Evolutionary conservation across 208 protist species (phyloP).

Genomic region (Acanthamoeba castellanii): DNA sequence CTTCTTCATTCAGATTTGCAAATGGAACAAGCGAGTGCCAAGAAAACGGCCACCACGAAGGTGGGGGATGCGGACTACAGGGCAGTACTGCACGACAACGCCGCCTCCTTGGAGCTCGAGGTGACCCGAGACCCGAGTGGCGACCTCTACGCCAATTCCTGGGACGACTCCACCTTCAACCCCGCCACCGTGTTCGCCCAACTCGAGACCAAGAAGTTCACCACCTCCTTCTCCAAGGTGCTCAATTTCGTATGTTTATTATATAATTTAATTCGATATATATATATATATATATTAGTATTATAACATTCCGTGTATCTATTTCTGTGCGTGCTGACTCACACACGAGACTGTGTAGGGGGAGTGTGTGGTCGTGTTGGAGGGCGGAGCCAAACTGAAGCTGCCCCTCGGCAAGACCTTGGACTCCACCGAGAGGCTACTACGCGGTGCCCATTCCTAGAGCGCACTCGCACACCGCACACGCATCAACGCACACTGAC

Average conservation of each 20-base stretch:
- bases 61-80: neutral
- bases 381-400: neutral
- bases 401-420: neutral
- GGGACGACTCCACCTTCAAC: neutral
- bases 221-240: neutral
- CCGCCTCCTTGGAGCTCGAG: neutral
- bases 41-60: too few species aligned
- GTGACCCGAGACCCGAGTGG: neutral
- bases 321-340: neutral
- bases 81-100: neutral
- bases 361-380: neutral
- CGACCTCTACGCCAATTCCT: neutral
- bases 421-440: neutral
- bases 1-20: too few species aligned
- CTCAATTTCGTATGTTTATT: neutral
- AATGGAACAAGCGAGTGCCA: too few species aligned
- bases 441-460: neutral
- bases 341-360: neutral
- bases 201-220: neutral
- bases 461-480: neutral
- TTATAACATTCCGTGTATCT: too few species aligned
- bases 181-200: neutral
- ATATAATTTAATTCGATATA: neutral
- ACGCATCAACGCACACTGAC: neutral
- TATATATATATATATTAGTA: too few species aligned